Base-by-base conservation (phyloP, 2,329 filamentous ascomycete genomes). In the Phoma sp. region DNA sequence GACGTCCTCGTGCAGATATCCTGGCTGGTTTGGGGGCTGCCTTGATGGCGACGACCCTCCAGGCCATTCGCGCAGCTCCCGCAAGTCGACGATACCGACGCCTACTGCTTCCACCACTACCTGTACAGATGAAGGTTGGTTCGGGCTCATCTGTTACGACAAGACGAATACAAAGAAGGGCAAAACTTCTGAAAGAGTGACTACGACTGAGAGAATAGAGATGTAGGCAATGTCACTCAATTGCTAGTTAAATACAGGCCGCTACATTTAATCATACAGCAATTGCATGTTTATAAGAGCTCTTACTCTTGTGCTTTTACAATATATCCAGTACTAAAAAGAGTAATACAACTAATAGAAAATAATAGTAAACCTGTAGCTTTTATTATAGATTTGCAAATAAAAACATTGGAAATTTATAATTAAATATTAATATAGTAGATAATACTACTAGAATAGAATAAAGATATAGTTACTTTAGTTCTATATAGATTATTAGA, bases 31-130 rank as follows among this genome's bases (percentile, higher is more conserved):
- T 61, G 79, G 78, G 33, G 73, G 76, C 9, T 80, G 78, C 51
- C 76, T 83, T 3, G 82, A 85, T 57, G 77, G 80, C 36, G 78
- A 78, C 0, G 74, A 73, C 7, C 76, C 80, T 47, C 78, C 77
- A 6, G 73, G 70, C 5, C 57, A 61, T 32, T 62, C 63, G 9
- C 59, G 56, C 17, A 54, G 37, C 70, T 68, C 70, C 69, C 21
- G 74, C 39, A 48, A 49, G 17, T 44, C 49, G 3, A 74, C 21
- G 64, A 58, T 60, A 15, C 55, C 61, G 10, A 65, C 62, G 0
- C 55, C 64, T 3, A 68, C 63, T 5, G 27, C 64, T 9, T 55
- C 55, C 1, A 36, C 62, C 4, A 68, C 64, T 10, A 51, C 66
- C 1, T 73, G 71, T 31, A 69, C 64, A 3, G 57, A 58, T 2